Evolutionary conservation across 306 rosid species (phyloP).

Genomic region (Senna siamea): DNA sequence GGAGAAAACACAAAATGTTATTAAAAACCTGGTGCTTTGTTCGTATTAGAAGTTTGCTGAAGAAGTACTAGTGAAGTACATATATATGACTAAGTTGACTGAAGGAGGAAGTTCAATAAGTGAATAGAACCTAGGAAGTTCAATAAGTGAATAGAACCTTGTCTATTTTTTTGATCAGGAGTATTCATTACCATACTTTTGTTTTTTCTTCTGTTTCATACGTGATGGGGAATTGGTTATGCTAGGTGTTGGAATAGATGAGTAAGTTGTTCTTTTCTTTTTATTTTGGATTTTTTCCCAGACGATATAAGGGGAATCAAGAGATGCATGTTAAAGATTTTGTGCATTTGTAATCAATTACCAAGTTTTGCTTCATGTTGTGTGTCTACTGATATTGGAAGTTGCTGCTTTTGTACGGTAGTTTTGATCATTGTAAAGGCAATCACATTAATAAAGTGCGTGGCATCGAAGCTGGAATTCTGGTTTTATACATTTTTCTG

Average conservation of each 20-base stretch:
- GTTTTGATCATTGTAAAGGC: slow-evolving; percentile 32
- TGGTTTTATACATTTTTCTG: background rate
- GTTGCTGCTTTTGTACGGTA: slow-evolving; percentile 26
- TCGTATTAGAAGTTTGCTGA: slow-evolving; percentile 70
- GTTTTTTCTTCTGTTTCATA: slow-evolving; percentile 27
- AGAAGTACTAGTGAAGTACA: slow-evolving; percentile 63
- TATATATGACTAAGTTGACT: slow-evolving; percentile 24
- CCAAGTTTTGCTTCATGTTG: slow-evolving; percentile 12
- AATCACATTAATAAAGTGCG: slow-evolving; percentile 1
- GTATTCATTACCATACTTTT: slow-evolving; percentile 18
- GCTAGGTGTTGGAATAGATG: background rate
- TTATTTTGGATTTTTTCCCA: slow-evolving; percentile 18
- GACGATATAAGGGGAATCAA: slow-evolving; percentile 4
- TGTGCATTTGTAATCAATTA: slow-evolving; percentile 33
- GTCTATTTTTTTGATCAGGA: slow-evolving; percentile 35
- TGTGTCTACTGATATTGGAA: slow-evolving; percentile 32
- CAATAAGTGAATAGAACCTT: slow-evolving; percentile 38
- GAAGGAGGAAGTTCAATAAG: slow-evolving; percentile 35
- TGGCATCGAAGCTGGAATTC: background rate
- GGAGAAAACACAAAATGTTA: slow-evolving; percentile 84
- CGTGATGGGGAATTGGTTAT: slow-evolving; percentile 25
- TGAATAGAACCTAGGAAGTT: slow-evolving; percentile 36
- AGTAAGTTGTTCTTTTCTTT: background rate
- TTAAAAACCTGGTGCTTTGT: slow-evolving; percentile 77
- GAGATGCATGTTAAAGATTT: slow-evolving; percentile 9